These are phyloP conservation scores for Spatholobus suberectus DNA, from an alignment of 306 rosid species.

Conservation along the genomic window DNA sequence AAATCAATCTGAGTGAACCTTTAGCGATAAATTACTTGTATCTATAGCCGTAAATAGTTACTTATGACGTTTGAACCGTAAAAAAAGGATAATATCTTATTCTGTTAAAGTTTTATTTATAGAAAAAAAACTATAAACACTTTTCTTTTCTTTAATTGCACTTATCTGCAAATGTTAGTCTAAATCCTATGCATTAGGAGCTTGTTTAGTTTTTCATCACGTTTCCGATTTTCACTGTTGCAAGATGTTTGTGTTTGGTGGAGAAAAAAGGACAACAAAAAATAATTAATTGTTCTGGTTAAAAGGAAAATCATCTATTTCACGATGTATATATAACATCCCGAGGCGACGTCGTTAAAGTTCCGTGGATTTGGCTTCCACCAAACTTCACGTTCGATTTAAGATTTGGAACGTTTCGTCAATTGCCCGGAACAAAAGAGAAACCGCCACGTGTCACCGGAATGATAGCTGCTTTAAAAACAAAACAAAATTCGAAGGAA, in stretches of 20 bases:
- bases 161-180: background rate
- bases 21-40: background rate
- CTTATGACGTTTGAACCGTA: background rate
- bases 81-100: background rate
- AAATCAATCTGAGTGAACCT: background rate
- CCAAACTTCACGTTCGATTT: constrained; percentile 53
- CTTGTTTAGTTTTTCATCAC: background rate
- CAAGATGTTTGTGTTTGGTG: background rate
- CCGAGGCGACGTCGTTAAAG: constrained; percentile 42
- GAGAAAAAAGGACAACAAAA: background rate
- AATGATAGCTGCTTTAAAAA: background rate
- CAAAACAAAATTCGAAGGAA: constrained; percentile 27
- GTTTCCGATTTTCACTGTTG: background rate
- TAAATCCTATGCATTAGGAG: background rate
- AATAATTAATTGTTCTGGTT: background rate
- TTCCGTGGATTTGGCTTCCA: constrained; percentile 24
- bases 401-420: constrained; percentile 55
- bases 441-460: constrained; percentile 50
- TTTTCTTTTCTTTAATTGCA: background rate
- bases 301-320: background rate
- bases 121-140: background rate
- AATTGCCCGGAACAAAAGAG: constrained; percentile 33
- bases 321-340: background rate
- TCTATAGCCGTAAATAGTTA: background rate
- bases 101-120: background rate